Conservation (phyloP, 495 filamentous ascomycete species). For the Stereocaulon alpinum region DNA sequence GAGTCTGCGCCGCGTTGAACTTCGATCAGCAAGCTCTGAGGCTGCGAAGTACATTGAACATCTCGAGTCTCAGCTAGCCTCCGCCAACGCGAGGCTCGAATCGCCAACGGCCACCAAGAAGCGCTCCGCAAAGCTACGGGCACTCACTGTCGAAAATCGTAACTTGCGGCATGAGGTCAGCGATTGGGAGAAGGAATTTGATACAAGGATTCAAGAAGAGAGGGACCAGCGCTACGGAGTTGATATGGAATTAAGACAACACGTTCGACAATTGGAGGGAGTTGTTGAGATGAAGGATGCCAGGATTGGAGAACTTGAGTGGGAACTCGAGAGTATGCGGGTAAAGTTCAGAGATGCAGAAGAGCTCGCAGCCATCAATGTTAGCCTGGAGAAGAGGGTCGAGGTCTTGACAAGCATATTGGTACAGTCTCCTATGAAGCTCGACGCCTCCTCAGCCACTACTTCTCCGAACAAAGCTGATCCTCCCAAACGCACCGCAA, state of each 20-base stretch:
- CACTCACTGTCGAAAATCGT: constrained; percentile 27
- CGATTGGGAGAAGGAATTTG: constrained; percentile 37
- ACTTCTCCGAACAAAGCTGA: constrained; percentile 19
- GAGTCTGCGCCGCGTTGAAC: constrained; percentile 8
- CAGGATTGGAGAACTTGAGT: constrained; percentile 24
- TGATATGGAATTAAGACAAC: constrained; percentile 24
- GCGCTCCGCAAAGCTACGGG: constrained; percentile 32
- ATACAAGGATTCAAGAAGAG: constrained; percentile 31
- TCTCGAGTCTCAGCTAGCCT: constrained; percentile 36
- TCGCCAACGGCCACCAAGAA: constrained; percentile 28
- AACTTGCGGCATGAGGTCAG: constrained; percentile 29
- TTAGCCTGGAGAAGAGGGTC: constrained; percentile 28
- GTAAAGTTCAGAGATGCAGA: constrained; percentile 23
- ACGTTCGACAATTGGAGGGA: constrained; percentile 22
- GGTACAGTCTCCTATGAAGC: constrained; percentile 30
- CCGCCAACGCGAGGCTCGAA: constrained; percentile 32
- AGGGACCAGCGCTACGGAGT: constrained; percentile 23
- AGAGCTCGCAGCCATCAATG: constrained; percentile 30
- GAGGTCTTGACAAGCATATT: constrained; percentile 32
- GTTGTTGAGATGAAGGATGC: constrained; percentile 26
- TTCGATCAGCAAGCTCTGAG: constrained; percentile 23
- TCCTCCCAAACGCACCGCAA: constrained; percentile 15
- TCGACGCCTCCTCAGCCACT: constrained; percentile 15
- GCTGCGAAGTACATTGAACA: constrained; percentile 39
- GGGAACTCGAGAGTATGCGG: constrained; percentile 26